These are phyloP conservation scores for Linum usitatissimum DNA, from an alignment of 345 rosid genomes.

Conservation along the genomic window DNA sequence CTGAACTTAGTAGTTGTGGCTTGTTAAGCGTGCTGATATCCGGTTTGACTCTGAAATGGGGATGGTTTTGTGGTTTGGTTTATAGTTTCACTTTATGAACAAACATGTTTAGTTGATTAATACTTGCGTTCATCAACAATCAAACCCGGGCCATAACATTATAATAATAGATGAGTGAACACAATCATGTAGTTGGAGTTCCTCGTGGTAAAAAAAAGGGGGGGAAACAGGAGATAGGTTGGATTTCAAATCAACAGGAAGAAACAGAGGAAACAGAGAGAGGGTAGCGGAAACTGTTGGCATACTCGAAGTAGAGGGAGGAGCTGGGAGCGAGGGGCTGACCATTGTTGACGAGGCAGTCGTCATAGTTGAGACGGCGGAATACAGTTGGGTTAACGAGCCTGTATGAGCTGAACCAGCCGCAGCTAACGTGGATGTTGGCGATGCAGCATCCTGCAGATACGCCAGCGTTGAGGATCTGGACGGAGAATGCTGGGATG, in stretches of 20 bases:
- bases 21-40: too few relatives aligned
- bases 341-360: slow-evolving; percentile 14
- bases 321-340: neutral
- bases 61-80: too few relatives aligned
- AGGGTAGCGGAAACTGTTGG: neutral
- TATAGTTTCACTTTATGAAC: too few relatives aligned
- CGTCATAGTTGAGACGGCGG: slow-evolving; percentile 4
- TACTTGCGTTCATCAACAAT: too few relatives aligned
- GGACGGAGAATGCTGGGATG: slow-evolving; percentile 51
- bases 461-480: slow-evolving; percentile 35
- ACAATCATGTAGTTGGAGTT: too few relatives aligned
- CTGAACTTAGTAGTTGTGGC: too few relatives aligned
- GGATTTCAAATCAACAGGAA: neutral
- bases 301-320: slow-evolving; percentile 1
- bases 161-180: too few relatives aligned
- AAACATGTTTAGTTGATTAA: too few relatives aligned
- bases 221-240: too few relatives aligned
- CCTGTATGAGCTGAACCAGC: slow-evolving; percentile 17
- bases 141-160: too few relatives aligned
- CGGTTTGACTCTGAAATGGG: too few relatives aligned
- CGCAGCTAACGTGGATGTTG: slow-evolving; percentile 59
- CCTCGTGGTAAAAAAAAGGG: neutral
- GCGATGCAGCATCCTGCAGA: slow-evolving; percentile 42
- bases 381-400: neutral
- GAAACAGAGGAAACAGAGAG: slow-evolving; percentile 4